Evolutionary conservation across 495 filamentous ascomycete species (phyloP), one percentile per base, ranked within the genome.

Genomic region (Podospora didyma): DNA sequence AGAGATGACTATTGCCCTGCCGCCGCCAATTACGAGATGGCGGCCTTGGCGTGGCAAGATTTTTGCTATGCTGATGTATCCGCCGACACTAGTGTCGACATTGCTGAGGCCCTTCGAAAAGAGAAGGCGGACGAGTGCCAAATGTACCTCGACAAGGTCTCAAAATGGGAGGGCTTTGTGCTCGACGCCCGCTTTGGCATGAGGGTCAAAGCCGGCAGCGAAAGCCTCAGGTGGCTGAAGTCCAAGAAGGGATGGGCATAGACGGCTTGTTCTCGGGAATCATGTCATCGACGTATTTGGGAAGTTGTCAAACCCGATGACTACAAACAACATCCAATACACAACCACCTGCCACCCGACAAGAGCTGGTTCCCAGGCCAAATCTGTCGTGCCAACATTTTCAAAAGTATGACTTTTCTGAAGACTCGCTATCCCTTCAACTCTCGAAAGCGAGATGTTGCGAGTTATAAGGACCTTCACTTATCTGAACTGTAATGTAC

Each of bases 11-110:
- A 92, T 84, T 82, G 85, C 50, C 75, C 78, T 6, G 90, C 94
- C 2, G 82, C 82, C 2, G 94, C 92, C 17, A 75, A 92, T 63
- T 98, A 96, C 69, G 94, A 98, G 66, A 86, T 92, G 80, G 93
- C 89, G 0, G 89, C 87, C 19, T 82, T 87, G 34, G 69, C 86
- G 20, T 98, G 92, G 93, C 79, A 80, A 70, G 85, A 88, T 63
- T 62, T 70, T 20, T 69, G 67, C 51, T 63, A 68, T 26, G 57
- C 62, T 7, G 63, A 66, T 0, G 51, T 55, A 1, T 68, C 65
- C 65, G 63, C 65, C 2, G 50, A 46, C 3, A 19, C 50, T 2
- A 24, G 58, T 0, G 53, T 41, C 2, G 66, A 58, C 17, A 66
- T 64, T 6, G 67, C 67, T 9, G 69, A 74, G n/a, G 60, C 68